Evolutionary conservation across 2,329 filamentous ascomycete genomes (phyloP).

Genomic region (Trichoderma cornu-damae): DNA sequence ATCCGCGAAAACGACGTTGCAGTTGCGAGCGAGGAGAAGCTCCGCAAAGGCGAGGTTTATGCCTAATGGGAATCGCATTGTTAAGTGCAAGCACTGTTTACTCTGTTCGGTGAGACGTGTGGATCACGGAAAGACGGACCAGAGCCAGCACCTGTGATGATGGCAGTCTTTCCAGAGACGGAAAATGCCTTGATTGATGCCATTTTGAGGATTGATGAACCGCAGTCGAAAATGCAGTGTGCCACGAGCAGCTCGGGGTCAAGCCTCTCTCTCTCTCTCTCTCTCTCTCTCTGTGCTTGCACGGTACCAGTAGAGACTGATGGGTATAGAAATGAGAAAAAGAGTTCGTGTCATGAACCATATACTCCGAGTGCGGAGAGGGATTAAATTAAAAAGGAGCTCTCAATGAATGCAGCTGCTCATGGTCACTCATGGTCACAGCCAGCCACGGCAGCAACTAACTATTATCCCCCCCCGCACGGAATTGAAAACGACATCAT

Average conservation of each 20-base stretch:
- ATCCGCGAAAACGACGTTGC: conserved; percentile 19
- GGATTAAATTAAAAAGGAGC: neutral
- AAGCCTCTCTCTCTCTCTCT: too few relatives aligned
- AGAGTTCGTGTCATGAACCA: neutral
- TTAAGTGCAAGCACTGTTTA: neutral
- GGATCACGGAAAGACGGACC: conserved; percentile 12
- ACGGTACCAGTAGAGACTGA: neutral
- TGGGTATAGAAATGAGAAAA: neutral
- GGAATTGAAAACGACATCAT: neutral
- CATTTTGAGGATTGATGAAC: neutral
- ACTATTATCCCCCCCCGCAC: too few relatives aligned
- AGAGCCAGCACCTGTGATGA: conserved; percentile 26
- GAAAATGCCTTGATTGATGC: conserved; percentile 21
- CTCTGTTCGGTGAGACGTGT: neutral
- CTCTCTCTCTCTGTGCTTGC: too few relatives aligned
- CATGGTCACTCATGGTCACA: neutral
- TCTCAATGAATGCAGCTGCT: neutral
- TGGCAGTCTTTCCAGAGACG: conserved; percentile 25
- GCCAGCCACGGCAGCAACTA: neutral
- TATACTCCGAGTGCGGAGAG: neutral
- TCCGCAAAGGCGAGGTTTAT: conserved; percentile 43
- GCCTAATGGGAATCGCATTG: conserved; percentile 26
- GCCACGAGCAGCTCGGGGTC: too few relatives aligned
- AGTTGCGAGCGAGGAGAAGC: conserved; percentile 34
- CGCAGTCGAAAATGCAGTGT: too few relatives aligned